Percentiles rank a stretch among this genome's conserved stretches.
Evolutionary conservation across 768 basidiomycete species (phyloP).

Genomic region (Rhodotorula diobovata): DNA sequence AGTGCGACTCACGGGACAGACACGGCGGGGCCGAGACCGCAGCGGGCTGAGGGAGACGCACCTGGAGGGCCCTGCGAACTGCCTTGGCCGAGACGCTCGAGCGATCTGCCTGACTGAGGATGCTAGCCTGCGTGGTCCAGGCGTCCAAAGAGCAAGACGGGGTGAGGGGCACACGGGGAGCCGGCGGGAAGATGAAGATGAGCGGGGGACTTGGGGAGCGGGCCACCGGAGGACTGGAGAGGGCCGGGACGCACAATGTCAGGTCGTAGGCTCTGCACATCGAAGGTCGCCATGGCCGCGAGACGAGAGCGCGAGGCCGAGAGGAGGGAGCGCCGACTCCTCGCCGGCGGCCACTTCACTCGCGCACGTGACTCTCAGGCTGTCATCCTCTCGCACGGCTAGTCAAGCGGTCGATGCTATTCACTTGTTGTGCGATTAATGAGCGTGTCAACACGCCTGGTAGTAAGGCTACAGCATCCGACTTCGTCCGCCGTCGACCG

Average conservation of each 20-base stretch:
- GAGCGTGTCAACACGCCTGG: background rate
- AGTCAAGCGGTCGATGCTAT: too few relatives aligned
- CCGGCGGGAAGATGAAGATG: background rate
- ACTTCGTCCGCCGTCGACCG: too few relatives aligned
- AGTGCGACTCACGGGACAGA: too few relatives aligned
- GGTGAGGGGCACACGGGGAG: background rate
- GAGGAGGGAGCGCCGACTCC: background rate
- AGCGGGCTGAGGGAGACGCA: background rate
- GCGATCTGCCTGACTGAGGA: background rate
- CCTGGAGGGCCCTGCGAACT: constrained; percentile 18
- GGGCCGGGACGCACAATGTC: constrained; percentile 8
- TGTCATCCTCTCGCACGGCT: too few relatives aligned
- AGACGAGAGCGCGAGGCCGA: background rate
- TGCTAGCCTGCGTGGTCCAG: background rate
- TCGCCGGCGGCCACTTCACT: background rate
- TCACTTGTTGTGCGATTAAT: too few relatives aligned
- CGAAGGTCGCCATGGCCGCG: constrained; percentile 7
- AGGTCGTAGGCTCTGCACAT: background rate
- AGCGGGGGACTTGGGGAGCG: background rate
- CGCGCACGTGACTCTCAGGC: too few relatives aligned
- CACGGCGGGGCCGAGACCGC: background rate
- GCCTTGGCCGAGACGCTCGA: constrained; percentile 8
- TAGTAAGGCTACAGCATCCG: constrained; percentile 9
- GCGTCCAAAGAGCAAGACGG: background rate
- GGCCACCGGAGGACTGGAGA: too few relatives aligned